Percentiles rank a stretch among this genome's conserved stretches.
phyloP scores from a whole-genome alignment of 148 eudicot species.

The Oxyria digyna region DNA sequence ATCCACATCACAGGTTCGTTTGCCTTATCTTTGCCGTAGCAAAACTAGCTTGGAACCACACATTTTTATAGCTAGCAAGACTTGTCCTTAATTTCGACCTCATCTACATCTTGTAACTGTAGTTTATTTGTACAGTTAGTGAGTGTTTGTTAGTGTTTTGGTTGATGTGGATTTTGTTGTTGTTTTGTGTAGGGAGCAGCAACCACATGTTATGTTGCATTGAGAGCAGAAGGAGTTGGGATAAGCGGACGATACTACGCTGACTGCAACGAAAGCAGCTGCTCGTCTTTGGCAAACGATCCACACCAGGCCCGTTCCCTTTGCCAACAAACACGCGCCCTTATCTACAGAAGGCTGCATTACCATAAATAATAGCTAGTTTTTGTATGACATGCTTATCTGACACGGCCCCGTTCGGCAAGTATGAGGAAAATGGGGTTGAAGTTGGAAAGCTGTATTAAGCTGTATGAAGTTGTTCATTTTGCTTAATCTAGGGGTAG shows the following conservation, averaged over 20 bases:
- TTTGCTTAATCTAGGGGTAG: no score
- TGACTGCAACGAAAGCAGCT: constrained; percentile 64
- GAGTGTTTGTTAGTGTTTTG: no score
- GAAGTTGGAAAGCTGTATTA: no score
- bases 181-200: constrained; percentile 60
- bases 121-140: no score
- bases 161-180: background rate
- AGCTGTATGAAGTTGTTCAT: no score
- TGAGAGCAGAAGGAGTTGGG: constrained; percentile 37
- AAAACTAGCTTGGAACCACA: background rate
- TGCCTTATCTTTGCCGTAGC: background rate
- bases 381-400: no score
- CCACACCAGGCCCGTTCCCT: constrained; percentile 32
- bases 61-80: background rate
- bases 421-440: no score
- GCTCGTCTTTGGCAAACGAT: constrained; percentile 55
- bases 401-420: no score
- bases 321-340: constrained; percentile 47
- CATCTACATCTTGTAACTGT: no score
- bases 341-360: no score
- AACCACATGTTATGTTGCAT: constrained; percentile 79
- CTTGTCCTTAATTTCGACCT: no score
- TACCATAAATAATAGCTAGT: no score
- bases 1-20: constrained; percentile 73
- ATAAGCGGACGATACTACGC: constrained; percentile 69